These are phyloP conservation scores for Coniochaeta sp. DNA, from an alignment of 2,329 filamentous ascomycete species.

Conservation along the genomic window DNA sequence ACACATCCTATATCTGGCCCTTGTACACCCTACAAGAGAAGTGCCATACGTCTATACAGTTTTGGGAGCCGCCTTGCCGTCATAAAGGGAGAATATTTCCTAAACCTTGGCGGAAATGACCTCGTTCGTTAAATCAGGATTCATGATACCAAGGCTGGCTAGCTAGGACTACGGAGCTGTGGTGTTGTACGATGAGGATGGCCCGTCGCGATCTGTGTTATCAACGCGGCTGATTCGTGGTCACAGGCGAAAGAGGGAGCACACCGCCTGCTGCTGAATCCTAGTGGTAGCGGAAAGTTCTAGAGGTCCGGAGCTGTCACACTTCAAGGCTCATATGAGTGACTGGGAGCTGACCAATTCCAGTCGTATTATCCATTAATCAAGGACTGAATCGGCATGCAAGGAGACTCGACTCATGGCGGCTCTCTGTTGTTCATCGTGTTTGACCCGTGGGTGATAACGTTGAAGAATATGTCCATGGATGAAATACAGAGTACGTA, in stretches of 20 bases:
- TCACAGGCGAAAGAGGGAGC: background rate
- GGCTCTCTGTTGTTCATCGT: too few species aligned
- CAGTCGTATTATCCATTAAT: too few species aligned
- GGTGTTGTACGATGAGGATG: background rate
- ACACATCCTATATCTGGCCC: background rate
- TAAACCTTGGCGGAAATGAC: background rate
- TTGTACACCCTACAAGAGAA: background rate
- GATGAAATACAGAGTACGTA: too few species aligned
- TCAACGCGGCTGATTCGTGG: background rate
- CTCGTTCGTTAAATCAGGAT: conserved; percentile 29
- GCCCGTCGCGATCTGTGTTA: background rate
- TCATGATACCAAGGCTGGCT: conserved; percentile 84
- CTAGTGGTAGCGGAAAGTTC: background rate
- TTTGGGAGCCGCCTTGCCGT: background rate
- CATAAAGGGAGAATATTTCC: background rate
- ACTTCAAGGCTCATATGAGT: too few species aligned
- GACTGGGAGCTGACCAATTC: too few species aligned
- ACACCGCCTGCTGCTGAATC: background rate
- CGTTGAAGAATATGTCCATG: too few species aligned
- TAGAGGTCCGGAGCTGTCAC: too few species aligned
- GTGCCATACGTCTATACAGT: too few species aligned
- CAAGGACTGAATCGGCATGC: too few species aligned
- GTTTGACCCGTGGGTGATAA: too few species aligned
- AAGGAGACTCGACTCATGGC: too few species aligned
- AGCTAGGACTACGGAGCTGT: conserved; percentile 40